Conservation (phyloP, 1,284 basidiomycete species). For the Marasmius fiardii region DNA sequence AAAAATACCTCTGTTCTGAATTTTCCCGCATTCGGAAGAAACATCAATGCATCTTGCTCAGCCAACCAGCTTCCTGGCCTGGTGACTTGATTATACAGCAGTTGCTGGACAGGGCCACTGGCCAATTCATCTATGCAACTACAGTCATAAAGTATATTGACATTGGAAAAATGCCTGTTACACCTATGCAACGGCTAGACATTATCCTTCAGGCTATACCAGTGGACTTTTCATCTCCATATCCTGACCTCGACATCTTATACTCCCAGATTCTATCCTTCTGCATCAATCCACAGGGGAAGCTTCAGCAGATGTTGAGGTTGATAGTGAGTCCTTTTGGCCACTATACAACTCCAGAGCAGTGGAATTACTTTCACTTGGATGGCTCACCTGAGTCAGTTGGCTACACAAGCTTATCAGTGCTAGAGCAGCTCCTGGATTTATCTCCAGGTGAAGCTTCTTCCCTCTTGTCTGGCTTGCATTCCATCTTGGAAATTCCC, state of each 20-base stretch:
- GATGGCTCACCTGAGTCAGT: background rate
- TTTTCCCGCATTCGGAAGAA: background rate
- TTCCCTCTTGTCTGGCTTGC: background rate
- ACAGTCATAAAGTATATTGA: background rate
- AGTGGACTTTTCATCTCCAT: background rate
- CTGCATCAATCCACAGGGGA: background rate
- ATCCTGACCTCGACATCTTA: background rate
- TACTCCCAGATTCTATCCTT: background rate
- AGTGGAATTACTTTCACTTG: background rate
- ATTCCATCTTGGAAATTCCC: background rate
- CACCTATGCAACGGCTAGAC: background rate
- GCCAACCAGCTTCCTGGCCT: background rate
- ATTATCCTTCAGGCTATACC: background rate
- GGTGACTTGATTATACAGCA: background rate
- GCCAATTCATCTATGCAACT: background rate
- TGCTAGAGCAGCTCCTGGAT: background rate
- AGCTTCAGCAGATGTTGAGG: background rate
- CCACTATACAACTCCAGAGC: too few species aligned
- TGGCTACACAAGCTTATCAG: too few species aligned
- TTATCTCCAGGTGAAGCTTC: background rate
- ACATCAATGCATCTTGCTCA: background rate
- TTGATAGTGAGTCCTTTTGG: background rate
- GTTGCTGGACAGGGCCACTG: background rate
- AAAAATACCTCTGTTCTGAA: background rate
- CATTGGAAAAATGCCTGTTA: background rate